Evolutionary conservation across 305 asterid genomes (phyloP).

Genomic region (Solanum chacoense): DNA sequence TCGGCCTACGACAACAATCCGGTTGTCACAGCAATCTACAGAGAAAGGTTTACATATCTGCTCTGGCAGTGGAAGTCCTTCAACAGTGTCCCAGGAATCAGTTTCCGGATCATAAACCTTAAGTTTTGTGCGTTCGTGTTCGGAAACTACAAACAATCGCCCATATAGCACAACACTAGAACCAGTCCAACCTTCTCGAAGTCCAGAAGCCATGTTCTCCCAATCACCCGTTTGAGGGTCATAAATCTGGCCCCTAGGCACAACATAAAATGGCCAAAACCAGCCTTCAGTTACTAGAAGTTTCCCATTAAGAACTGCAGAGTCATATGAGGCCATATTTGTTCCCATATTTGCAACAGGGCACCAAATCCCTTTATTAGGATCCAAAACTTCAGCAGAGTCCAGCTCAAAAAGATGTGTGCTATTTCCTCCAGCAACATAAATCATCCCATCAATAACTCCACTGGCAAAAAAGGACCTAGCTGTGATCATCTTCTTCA

Average conservation of each 20-base stretch:
- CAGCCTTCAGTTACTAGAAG: conserved; percentile 90
- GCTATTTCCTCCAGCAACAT: conserved; percentile 91
- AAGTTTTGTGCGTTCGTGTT: conserved; percentile 75
- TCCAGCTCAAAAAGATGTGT: conserved; percentile 64
- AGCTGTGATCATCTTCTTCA: conserved; percentile 82
- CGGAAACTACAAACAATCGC: conserved; percentile 74
- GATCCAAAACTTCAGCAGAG: conserved; percentile 74
- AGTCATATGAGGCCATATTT: conserved; percentile 67
- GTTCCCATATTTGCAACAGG: conserved; percentile 61
- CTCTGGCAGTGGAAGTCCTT: conserved; percentile 75
- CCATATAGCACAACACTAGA: conserved; percentile 73
- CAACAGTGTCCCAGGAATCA: conserved; percentile 80
- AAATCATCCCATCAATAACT: conserved; percentile 67
- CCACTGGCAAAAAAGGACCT: conserved; percentile 86
- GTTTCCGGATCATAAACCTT: conserved; percentile 60
- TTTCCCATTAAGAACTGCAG: conserved; percentile 79
- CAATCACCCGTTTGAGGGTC: conserved; percentile 61
- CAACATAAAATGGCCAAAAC: conserved; percentile 95
- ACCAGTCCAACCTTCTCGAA: conserved; percentile 97
- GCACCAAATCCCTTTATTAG: conserved; percentile 53
- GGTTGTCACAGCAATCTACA: conserved; percentile 51
- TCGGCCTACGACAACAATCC: conserved; percentile 72
- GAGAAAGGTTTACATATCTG: conserved; percentile 88
- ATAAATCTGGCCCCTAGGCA: conserved; percentile 80
- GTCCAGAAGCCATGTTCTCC: conserved; percentile 78